phyloP scores from a whole-genome alignment of 1,139 yeast genomes.

The Ogataea hybrid region DNA sequence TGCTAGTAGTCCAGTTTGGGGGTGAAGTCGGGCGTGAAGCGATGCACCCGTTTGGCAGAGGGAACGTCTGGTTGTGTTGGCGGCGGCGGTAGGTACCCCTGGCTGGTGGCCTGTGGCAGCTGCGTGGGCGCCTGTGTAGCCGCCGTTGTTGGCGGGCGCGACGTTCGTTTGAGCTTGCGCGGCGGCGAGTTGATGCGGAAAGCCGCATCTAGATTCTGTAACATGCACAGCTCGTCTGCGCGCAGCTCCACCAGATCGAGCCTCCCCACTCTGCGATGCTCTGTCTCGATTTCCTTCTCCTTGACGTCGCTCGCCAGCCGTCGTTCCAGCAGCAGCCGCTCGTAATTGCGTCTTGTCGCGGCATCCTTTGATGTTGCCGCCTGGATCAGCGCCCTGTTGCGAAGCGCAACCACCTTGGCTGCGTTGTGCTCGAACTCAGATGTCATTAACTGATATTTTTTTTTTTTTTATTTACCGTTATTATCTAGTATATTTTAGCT shows the following conservation, averaged over 20 bases:
- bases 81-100: conserved; percentile 11
- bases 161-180: conserved; percentile 3
- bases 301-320: conserved; percentile 17
- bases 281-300: conserved; percentile 6
- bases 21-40: conserved; percentile 6
- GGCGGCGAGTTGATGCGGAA: conserved; percentile 9
- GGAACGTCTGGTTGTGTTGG: conserved; percentile 4
- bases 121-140: background rate
- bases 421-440: conserved; percentile 18
- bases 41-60: conserved; percentile 3
- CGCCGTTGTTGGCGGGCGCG: background rate
- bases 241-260: conserved; percentile 12
- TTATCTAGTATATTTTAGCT: background rate
- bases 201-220: conserved; percentile 8
- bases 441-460: conserved; percentile 1
- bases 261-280: conserved; percentile 8
- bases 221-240: conserved; percentile 13
- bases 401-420: conserved; percentile 14
- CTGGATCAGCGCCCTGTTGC: conserved; percentile 20
- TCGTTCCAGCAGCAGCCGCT: conserved; percentile 20
- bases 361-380: conserved; percentile 23
- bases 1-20: conserved; percentile 16
- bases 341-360: conserved; percentile 16
- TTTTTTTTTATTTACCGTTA: background rate
- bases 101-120: conserved; percentile 8